These are phyloP conservation scores for Bauhinia variegata DNA, from an alignment of 306 rosid species.

Conservation along the genomic window DNA sequence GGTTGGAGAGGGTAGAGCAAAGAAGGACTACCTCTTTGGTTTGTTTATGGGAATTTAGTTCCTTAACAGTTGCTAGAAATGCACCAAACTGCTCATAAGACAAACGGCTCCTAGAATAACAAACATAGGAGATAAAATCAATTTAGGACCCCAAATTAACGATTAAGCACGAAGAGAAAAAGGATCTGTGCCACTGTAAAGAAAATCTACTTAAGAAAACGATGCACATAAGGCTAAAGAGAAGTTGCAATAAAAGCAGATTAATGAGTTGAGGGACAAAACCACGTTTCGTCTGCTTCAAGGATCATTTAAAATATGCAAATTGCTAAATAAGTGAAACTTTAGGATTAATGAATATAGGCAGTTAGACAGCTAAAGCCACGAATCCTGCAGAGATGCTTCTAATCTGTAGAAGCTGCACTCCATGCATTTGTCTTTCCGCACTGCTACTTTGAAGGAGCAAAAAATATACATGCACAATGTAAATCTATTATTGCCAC, in stretches of 20 bases:
- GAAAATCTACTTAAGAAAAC: too few species aligned
- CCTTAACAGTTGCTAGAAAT: slow-evolving; percentile 90
- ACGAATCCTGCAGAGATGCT: neutral
- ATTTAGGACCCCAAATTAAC: slow-evolving; percentile 1
- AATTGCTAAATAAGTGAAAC: neutral
- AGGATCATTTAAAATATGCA: slow-evolving; percentile 3
- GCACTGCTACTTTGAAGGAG: neutral
- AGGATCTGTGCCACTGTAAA: neutral
- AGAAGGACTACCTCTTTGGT: slow-evolving; percentile 70
- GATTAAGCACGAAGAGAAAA: slow-evolving; percentile 4
- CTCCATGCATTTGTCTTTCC: neutral
- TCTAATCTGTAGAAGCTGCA: neutral
- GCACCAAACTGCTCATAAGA: slow-evolving; percentile 96
- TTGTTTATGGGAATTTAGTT: slow-evolving; percentile 86
- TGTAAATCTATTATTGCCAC: neutral
- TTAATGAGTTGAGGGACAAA: slow-evolving; percentile 10
- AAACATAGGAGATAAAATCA: slow-evolving; percentile 17
- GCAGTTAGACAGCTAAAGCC: neutral
- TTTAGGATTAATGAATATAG: neutral
- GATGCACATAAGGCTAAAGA: too few species aligned
- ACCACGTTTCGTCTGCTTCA: neutral
- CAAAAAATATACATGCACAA: neutral
- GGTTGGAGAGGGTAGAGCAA: neutral
- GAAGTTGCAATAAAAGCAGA: neutral
- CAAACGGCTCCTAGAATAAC: slow-evolving; percentile 76